Percentiles rank a stretch among this genome's conserved stretches.
Evolutionary conservation across 805 yeast genomes (phyloP).

Genomic region (Candida tammaniensis): DNA sequence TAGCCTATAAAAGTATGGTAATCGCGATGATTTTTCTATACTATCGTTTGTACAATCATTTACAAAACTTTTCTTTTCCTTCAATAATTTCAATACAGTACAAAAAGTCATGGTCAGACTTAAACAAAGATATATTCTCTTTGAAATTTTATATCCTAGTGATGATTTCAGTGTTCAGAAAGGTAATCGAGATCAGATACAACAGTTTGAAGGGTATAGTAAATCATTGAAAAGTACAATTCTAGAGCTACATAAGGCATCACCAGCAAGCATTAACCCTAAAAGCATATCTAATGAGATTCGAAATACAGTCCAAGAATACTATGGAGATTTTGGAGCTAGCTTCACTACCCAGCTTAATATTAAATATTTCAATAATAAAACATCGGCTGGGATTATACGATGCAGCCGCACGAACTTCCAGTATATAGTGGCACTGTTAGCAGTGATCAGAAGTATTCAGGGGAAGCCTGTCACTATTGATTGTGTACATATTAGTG

Average conservation of each 20-base stretch:
- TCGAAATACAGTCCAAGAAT: conserved; percentile 52
- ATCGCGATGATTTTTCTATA: too few species aligned
- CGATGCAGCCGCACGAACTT: conserved; percentile 69
- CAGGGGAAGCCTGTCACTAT: conserved; percentile 52
- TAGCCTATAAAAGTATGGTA: too few species aligned
- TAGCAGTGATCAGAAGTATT: conserved; percentile 52
- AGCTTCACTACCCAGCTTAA: conserved; percentile 63
- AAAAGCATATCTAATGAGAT: conserved; percentile 52
- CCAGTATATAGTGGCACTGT: conserved; percentile 63
- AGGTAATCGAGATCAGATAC: neutral
- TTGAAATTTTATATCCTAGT: conserved; percentile 69
- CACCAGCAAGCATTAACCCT: conserved; percentile 47
- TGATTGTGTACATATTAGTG: conserved; percentile 70
- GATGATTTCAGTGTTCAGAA: conserved; percentile 41
- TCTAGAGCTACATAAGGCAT: conserved; percentile 48
- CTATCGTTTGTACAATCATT: too few species aligned
- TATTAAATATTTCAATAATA: conserved; percentile 75
- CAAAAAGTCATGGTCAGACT: conserved; percentile 90
- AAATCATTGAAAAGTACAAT: conserved; percentile 35
- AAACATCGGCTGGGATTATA: conserved; percentile 81
- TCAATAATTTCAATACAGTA: too few species aligned
- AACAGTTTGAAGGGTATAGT: conserved; percentile 9
- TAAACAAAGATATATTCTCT: conserved; percentile 78
- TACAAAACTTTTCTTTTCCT: too few species aligned
- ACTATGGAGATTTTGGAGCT: conserved; percentile 77